phyloP scores from a whole-genome alignment of 2,329 filamentous ascomycete genomes.

The Fusarium kyushuense region DNA sequence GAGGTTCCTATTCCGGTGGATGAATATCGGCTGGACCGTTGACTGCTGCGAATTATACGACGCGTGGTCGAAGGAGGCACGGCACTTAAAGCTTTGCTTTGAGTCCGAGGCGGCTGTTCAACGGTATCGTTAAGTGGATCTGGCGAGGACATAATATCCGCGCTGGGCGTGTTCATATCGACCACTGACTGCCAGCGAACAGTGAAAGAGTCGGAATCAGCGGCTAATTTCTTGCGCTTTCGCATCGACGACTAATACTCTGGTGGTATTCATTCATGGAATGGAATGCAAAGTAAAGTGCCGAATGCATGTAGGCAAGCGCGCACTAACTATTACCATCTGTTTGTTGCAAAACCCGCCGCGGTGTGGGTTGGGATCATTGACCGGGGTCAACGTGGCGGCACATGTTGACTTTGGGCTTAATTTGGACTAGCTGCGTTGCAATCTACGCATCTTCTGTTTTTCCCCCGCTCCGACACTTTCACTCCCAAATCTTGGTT shows the following conservation, averaged over 20 bases:
- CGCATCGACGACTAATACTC: constrained; percentile 47
- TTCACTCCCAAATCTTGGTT: constrained; percentile 13
- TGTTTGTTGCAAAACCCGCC: constrained; percentile 18
- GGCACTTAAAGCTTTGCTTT: constrained; percentile 37
- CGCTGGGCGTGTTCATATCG: constrained; percentile 54
- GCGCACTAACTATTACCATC: constrained; percentile 15
- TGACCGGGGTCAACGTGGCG: constrained; percentile 40
- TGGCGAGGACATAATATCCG: constrained; percentile 63
- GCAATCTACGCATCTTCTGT: constrained; percentile 38
- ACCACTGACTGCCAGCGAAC: constrained; percentile 54
- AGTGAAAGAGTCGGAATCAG: constrained; percentile 47
- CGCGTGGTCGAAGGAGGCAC: constrained; percentile 54
- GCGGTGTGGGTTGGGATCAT: constrained; percentile 30
- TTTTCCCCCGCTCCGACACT: constrained; percentile 43
- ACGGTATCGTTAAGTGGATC: constrained; percentile 61
- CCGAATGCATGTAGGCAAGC: constrained; percentile 28
- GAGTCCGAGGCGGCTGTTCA: constrained; percentile 31
- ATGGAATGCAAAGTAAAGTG: constrained; percentile 30
- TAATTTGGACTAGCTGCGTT: constrained; percentile 40
- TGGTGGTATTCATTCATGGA: constrained; percentile 40
- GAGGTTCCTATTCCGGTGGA: constrained; percentile 54
- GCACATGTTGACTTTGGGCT: constrained; percentile 50
- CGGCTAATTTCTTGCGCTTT: constrained; percentile 45
- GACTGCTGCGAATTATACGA: constrained; percentile 61
- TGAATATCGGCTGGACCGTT: constrained; percentile 55